Base-by-base conservation (phyloP, 2,329 filamentous ascomycete genomes). In the Monosporascus sp. region DNA sequence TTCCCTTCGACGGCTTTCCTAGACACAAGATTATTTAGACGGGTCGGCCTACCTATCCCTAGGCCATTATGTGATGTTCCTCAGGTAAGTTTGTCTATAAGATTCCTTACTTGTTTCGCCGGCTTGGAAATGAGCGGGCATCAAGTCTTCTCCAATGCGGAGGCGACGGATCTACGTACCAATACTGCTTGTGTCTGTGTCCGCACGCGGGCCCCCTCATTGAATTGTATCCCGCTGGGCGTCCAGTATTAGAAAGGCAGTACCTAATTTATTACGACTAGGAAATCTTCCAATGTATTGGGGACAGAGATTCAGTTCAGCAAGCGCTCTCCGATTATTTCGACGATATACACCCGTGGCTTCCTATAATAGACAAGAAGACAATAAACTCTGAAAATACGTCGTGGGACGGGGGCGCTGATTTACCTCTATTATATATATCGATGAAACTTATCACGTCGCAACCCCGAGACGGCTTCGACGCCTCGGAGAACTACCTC, bases 321-420 rank as follows among this genome's bases (percentile, higher is more conserved):
- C 65, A 65, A 16, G 65, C 70, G 43, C 63, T 74, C 14, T 63
- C 64, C 16, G 61, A 70, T 31, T 80, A 76, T 58, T 78, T 79
- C 53, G 55, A 55, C 22, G 74, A 72, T 5, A 61, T 77, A 17
- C 76, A 80, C 55, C 65, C 65, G 27, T 78, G 76, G 72, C 71
- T 78, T 55, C 75, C 76, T 7, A 74, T 80, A 48, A 60, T 79
- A 31, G 77, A 74, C 17, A 72, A 70, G 56, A 78, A 76, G 56
- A 65, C 74, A 22, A 65, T 79, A 57, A 72, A 72, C 45, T 66
- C 76, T 27, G 64, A 68, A 8, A 72, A 73, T 50, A 69, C 72
- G 11, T 52, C 72, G 5, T 72, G 72, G 63, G 73, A 77, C 54
- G 70, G 68, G 44, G 74, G 74, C 17, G 68, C 74, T 2, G 76